These are phyloP conservation scores for Bacterosira constricta DNA, from an alignment of 108 stramenopile genomes.

Conservation along the genomic window DNA sequence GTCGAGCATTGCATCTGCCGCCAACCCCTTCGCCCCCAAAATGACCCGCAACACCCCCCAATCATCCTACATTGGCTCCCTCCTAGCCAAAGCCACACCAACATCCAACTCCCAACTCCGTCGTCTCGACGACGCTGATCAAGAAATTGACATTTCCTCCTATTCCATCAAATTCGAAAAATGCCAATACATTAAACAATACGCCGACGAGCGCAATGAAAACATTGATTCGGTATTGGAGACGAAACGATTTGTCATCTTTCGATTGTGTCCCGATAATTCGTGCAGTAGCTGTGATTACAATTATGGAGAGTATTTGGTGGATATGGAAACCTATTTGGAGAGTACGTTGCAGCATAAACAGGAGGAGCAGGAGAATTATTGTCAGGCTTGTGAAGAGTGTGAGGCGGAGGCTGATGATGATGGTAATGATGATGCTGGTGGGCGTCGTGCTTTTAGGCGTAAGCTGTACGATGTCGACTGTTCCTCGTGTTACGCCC, in stretches of 20 bases:
- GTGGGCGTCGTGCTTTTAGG: not conserved
- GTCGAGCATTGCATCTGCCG: slow-evolving; percentile 27
- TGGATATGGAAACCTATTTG: slow-evolving; percentile 80
- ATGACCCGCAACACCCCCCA: slow-evolving; percentile 49
- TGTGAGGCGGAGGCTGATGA: slow-evolving; percentile 27
- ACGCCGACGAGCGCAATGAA: slow-evolving; percentile 55
- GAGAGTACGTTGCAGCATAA: slow-evolving; percentile 68
- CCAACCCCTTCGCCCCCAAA: slow-evolving; percentile 60
- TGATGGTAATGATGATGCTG: not conserved
- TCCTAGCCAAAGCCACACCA: slow-evolving; percentile 51
- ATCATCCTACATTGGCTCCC: slow-evolving; percentile 48
- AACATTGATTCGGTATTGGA: slow-evolving; percentile 63
- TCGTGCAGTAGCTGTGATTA: slow-evolving; percentile 50
- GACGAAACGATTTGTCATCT: slow-evolving; percentile 81
- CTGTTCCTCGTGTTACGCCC: slow-evolving; percentile 66
- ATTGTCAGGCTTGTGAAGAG: slow-evolving; percentile 75
- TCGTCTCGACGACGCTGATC: slow-evolving; percentile 42
- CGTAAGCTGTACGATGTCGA: slow-evolving; percentile 45
- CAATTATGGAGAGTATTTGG: slow-evolving; percentile 84
- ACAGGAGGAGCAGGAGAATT: slow-evolving; percentile 65
- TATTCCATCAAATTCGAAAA: slow-evolving; percentile 84
- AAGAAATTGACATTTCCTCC: slow-evolving; percentile 65
- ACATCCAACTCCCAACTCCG: slow-evolving; percentile 34
- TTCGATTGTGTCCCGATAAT: slow-evolving; percentile 79
- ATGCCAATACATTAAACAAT: slow-evolving; percentile 80